Evolutionary conservation across 2,329 filamentous ascomycete genomes (phyloP).

Genomic region (Calycina marina): DNA sequence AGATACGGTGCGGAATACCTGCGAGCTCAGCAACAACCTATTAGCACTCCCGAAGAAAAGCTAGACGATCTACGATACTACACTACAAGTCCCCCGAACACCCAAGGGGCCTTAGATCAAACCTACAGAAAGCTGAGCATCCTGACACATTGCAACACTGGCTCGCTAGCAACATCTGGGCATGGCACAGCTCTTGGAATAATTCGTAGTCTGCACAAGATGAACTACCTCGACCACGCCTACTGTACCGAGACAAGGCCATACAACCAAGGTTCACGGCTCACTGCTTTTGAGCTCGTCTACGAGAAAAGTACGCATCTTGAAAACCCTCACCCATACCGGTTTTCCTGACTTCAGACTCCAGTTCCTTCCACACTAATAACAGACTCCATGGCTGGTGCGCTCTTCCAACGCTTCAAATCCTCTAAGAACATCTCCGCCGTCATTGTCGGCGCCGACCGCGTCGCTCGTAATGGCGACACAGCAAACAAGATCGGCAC

Average conservation of each 20-base stretch:
- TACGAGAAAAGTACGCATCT: constrained; percentile 53
- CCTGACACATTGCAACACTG: constrained; percentile 95
- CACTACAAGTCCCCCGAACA: constrained; percentile 24
- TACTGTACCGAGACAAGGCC: constrained; percentile 96
- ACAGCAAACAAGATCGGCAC: constrained; percentile 99
- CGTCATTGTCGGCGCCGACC: constrained; percentile 87
- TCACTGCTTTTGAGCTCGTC: constrained; percentile 94
- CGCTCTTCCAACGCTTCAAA: constrained; percentile 55
- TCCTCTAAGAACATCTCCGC: constrained; percentile 57
- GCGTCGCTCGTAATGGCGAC: constrained; percentile 91
- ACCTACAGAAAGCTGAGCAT: constrained; percentile 53
- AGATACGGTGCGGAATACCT: constrained; percentile 76
- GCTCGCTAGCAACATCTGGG: constrained; percentile 93
- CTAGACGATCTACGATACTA: constrained; percentile 18
- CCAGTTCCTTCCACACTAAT: constrained; percentile 73
- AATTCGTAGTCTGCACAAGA: constrained; percentile 64
- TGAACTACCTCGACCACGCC: constrained; percentile 57
- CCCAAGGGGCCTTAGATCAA: constrained; percentile 27
- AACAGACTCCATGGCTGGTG: constrained; percentile 92
- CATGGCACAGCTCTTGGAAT: constrained; percentile 93
- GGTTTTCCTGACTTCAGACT: neutral
- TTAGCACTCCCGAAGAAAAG: constrained; percentile 10
- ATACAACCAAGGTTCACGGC: constrained; percentile 91
- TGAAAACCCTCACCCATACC: neutral
- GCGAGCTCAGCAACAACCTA: constrained; percentile 20